Evolutionary conservation across 768 basidiomycete genomes (phyloP), one percentile per base, ranked within the genome.

Genomic region (Psilocybe azurescens): DNA sequence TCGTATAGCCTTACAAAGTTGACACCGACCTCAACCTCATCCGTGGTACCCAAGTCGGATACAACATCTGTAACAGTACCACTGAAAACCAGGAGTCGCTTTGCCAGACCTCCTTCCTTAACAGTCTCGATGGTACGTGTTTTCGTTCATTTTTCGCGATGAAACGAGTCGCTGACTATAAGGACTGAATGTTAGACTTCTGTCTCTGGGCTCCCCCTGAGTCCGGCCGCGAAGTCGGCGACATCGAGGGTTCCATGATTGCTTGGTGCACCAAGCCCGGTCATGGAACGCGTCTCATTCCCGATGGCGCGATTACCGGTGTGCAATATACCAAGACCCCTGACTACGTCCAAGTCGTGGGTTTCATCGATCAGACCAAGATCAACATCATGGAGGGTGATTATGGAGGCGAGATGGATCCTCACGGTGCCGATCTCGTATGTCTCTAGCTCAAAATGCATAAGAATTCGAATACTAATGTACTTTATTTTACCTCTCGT

Each of bases 361-460:
- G 90, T 7, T 86, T 81, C 73, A 77, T 89, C 63, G 78, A 92
- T 70, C 91, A 94, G 76, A 79, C 77, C 3, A 65, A 72, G 56
- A 75, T 95, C 67, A 80, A 91, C 73, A 70, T 94, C 44, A 60
- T 73, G 3, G 24, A 72, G 0, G 74, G 63, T 6, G 93, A 94
- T 67, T 82, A 70, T 33, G 93, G 93, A 63, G 93, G 93, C 53
- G 93, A 94, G 74, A 83, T 92, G 64, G 89, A 93, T 72, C 86
- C 89, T 11, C 88, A 89, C 62, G 90, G 91, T 49, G 89, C 89
- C 59, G 90, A 92, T 70, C 53, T 72, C 46, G 77, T 72, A 47
- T 47, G 73, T 67, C 14, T n/a, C 11, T 13, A 9, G 80, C 16
- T 81, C 79, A 61, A 2, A 29, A 11, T 33, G 16, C 3, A 9